Evolutionary conservation across 2,329 filamentous ascomycete species (phyloP).

Genomic region (Westerdykella sp.): DNA sequence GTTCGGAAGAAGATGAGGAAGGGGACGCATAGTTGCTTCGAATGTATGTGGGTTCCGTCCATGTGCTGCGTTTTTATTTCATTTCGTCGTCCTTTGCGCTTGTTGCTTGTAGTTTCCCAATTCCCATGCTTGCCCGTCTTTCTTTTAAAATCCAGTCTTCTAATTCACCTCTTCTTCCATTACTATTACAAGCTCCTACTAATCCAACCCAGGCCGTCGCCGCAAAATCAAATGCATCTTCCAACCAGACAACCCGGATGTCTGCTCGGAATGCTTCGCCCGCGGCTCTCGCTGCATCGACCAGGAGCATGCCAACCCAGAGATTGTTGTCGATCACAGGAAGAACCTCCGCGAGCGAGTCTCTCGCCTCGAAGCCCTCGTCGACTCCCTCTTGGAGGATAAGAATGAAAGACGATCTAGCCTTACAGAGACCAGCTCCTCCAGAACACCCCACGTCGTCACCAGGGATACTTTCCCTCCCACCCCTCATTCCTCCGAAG

Average conservation of each 20-base stretch:
- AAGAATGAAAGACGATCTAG: slow-evolving; percentile 20
- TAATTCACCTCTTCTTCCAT: neutral
- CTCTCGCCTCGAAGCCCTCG: slow-evolving; percentile 37
- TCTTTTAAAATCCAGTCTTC: neutral
- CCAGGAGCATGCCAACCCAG: slow-evolving; percentile 40
- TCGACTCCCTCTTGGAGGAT: slow-evolving; percentile 35
- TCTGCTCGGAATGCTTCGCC: slow-evolving; percentile 43
- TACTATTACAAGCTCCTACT: neutral
- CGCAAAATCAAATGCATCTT: slow-evolving; percentile 48
- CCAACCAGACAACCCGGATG: slow-evolving; percentile 32
- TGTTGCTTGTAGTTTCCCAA: neutral
- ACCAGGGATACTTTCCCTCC: slow-evolving; percentile 24
- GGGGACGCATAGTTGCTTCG: slow-evolving; percentile 41
- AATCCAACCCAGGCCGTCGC: slow-evolving; percentile 38
- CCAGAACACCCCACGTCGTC: slow-evolving; percentile 19
- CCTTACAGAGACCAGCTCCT: slow-evolving; percentile 22
- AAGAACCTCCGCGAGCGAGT: slow-evolving; percentile 41
- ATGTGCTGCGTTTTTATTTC: slow-evolving; percentile 5
- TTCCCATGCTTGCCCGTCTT: slow-evolving; percentile 1
- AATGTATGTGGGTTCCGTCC: slow-evolving; percentile 32
- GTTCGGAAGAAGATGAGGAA: slow-evolving; percentile 41
- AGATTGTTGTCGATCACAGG: slow-evolving; percentile 37
- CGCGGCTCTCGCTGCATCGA: slow-evolving; percentile 43
- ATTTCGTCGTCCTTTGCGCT: neutral
- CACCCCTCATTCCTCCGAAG: slow-evolving; percentile 30